Evolutionary conservation across 2,329 filamentous ascomycete genomes (phyloP), one percentile per base, ranked within the genome.

Genomic region (Dothiorella sarmentorum): DNA sequence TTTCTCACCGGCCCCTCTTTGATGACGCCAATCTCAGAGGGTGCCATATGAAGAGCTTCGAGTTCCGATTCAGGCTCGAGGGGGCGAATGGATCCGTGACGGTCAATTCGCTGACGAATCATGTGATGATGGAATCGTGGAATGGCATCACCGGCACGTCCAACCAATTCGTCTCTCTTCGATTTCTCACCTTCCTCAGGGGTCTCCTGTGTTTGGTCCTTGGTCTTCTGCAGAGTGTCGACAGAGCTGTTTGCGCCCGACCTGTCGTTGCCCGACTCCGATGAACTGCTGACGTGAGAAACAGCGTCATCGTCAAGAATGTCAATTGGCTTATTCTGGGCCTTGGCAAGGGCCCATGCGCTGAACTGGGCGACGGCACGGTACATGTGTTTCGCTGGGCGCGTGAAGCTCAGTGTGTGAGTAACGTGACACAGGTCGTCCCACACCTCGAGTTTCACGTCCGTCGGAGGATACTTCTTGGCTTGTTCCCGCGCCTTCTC

Each of bases 361-460:
- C 91, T 89, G 68, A 99, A 97, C 65, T 97, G 93, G 0, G 94
- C 89, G 55, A 97, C 85, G 1, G 90, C 90, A 47, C 93, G 84
- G 71, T 91, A 97, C 91, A 97, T 97, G 75, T 89, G 89, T 71
- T 97, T 97, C 44, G 93, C 94, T 0, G 94, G 94, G n/a, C 87
- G 83, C 0, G 93, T 97, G 71, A 96, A 97, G 66, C 90, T 96
- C n/a, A 97, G 80, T 0, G 92, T 97, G 0, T 93, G 90, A 0
- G 88, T 87, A 5, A 96, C 92, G 69, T 97, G 93, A 67, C 94
- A 97, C 2, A 97, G 78, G 66, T 96, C 89, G 60, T 97, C 93
- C 92, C 93, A 97, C 1, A 97, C 87, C 70, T 97, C 94, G 2
- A 99, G 80, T 69, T 97, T 91, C 0, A 97, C 93, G 65, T 96